A percentile compares a stretch with the other conserved stretches of the same genome.
These are phyloP conservation scores for Soucietia sequanensis DNA, from an alignment of 805 yeast species.

Conservation along the genomic window DNA sequence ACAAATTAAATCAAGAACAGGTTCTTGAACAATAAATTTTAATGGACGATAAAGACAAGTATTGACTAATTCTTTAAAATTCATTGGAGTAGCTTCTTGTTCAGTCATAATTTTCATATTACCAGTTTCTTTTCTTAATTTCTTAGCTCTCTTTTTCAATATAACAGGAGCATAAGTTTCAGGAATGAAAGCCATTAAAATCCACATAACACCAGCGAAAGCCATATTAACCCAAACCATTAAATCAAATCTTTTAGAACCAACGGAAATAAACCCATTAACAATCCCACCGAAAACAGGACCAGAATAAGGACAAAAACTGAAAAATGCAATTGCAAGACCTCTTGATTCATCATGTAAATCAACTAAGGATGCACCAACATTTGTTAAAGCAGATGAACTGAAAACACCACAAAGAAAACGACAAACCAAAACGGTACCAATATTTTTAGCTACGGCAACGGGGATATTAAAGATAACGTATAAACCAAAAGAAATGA, in stretches of 20 bases:
- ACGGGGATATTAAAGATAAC: conserved; percentile 83
- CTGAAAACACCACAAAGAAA: conserved; percentile 87
- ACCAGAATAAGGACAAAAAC: conserved; percentile 91
- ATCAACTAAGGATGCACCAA: conserved; percentile 91
- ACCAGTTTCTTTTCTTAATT: conserved; percentile 75
- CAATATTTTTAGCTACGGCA: conserved; percentile 80
- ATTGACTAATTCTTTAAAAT: conserved; percentile 64
- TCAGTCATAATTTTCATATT: conserved; percentile 85
- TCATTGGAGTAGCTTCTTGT: conserved; percentile 80
- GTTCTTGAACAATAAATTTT: conserved; percentile 74
- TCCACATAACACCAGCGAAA: conserved; percentile 83
- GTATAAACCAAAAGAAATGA: conserved; percentile 71
- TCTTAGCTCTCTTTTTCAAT: conserved; percentile 61
- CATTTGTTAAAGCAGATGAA: conserved; percentile 78
- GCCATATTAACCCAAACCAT: conserved; percentile 93
- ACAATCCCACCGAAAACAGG: conserved; percentile 89
- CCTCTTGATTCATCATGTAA: conserved; percentile 83
- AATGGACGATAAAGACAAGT: conserved; percentile 80
- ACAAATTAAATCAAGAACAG: conserved; percentile 81
- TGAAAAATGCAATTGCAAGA: conserved; percentile 85
- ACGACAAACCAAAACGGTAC: conserved; percentile 75
- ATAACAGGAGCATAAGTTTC: conserved; percentile 90
- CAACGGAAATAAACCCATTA: conserved; percentile 78
- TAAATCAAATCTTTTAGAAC: conserved; percentile 64
- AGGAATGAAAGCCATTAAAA: conserved; percentile 64